These are phyloP conservation scores for Telfairia occidentalis DNA, from an alignment of 331 rosid genomes.

Conservation along the genomic window DNA sequence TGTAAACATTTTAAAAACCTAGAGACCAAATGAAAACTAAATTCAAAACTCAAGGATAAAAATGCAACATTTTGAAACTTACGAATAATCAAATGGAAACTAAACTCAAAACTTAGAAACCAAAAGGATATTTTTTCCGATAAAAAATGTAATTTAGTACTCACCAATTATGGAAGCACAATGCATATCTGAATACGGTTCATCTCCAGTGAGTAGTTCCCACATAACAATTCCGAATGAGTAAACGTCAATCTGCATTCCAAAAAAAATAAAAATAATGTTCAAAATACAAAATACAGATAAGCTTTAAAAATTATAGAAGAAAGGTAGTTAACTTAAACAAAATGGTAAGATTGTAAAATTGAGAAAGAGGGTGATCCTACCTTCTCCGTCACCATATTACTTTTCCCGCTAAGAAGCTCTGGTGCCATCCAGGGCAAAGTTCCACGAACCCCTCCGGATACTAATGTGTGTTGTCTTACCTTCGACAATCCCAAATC, in stretches of 20 bases:
- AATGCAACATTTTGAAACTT: no score
- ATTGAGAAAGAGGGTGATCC: not conserved
- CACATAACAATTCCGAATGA: slow-evolving; percentile 98
- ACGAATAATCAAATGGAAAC: no score
- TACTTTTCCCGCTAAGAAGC: slow-evolving; percentile 95
- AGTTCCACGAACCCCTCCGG: slow-evolving; percentile 99
- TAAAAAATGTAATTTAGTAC: no score
- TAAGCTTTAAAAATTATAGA: not conserved
- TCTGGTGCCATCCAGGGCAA: slow-evolving; percentile 99
- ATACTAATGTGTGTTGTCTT: slow-evolving; percentile 88
- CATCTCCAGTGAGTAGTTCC: slow-evolving; percentile 95
- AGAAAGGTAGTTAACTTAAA: not conserved
- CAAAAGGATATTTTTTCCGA: no score
- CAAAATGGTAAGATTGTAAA: not conserved
- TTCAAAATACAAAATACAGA: not conserved
- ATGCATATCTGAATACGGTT: slow-evolving; percentile 93
- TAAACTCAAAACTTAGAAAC: no score
- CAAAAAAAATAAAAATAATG: slow-evolving; percentile 7
- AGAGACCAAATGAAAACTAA: no score
- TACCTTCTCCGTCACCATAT: slow-evolving; percentile 97
- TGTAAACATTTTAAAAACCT: no score
- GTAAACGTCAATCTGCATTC: slow-evolving; percentile 86
- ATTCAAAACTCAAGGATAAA: no score
- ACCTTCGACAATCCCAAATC: slow-evolving; percentile 99
- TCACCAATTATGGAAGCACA: slow-evolving; percentile 97